A percentile compares a stretch with the other conserved stretches of the same genome.
Conservation (phyloP, 805 yeast species). For the Sugiyamaella qingdaonensis region DNA sequence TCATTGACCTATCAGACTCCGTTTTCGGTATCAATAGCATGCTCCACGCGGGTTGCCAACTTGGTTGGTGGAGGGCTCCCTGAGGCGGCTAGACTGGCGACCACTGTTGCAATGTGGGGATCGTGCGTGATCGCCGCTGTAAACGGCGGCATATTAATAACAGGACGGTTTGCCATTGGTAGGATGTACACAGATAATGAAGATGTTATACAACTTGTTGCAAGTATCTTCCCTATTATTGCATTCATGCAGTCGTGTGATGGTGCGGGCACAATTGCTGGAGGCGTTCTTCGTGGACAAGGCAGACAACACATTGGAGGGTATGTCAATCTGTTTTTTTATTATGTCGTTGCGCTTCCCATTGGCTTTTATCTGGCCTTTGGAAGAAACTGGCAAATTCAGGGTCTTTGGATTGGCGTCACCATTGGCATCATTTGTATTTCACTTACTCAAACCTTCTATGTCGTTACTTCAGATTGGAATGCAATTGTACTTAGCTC, state of each 20-base stretch:
- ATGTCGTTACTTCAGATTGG: conserved; percentile 52
- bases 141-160: conserved; percentile 48
- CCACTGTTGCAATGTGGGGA: conserved; percentile 41
- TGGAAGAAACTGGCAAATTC: conserved; percentile 43
- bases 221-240: conserved; percentile 52
- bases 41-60: conserved; percentile 69
- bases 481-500: conserved; percentile 46
- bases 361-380: conserved; percentile 57
- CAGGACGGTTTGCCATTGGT: conserved; percentile 50
- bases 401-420: conserved; percentile 78
- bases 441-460: conserved; percentile 46
- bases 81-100: conserved; percentile 45
- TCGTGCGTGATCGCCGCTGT: conserved; percentile 44
- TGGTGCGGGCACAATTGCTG: conserved; percentile 65
- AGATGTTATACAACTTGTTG: conserved; percentile 50
- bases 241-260: conserved; percentile 70
- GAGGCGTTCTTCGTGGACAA: conserved; percentile 84
- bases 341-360: conserved; percentile 72
- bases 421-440: conserved; percentile 53
- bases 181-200: conserved; percentile 57
- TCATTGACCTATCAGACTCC: conserved; percentile 69
- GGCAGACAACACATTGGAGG: conserved; percentile 82
- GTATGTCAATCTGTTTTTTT: conserved; percentile 58
- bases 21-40: conserved; percentile 66
- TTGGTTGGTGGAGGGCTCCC: conserved; percentile 57